Evolutionary conservation across 1,284 basidiomycete species (phyloP).

Genomic region (Amylostereum chailletii): DNA sequence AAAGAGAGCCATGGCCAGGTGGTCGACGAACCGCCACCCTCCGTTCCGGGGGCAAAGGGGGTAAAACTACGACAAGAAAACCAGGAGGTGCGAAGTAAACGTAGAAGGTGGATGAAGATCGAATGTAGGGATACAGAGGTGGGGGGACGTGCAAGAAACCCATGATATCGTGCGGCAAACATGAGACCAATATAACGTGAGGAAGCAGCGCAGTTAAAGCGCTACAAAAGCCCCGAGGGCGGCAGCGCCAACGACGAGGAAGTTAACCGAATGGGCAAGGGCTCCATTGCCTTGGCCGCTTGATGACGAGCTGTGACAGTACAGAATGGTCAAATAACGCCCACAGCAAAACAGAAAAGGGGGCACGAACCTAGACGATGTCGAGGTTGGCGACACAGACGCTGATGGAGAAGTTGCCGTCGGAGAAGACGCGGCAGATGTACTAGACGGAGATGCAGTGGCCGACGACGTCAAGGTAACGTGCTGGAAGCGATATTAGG

Average conservation of each 20-base stretch:
- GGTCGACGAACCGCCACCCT: too few species aligned
- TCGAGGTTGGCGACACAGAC: not conserved
- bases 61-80: too few species aligned
- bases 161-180: not conserved
- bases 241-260: constrained; percentile 30
- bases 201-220: constrained; percentile 20
- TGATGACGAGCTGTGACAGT: constrained; percentile 6
- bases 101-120: too few species aligned
- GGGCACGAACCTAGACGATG: not conserved
- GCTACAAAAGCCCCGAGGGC: constrained; percentile 31
- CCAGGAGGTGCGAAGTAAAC: too few species aligned
- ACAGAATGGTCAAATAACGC: constrained; percentile 1
- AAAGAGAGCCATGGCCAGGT: too few species aligned
- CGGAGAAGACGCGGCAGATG: constrained; percentile 1
- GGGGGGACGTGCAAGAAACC: too few species aligned
- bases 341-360: constrained; percentile 2
- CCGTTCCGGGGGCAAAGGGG: too few species aligned
- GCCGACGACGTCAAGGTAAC: constrained; percentile 3
- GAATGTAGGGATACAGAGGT: too few species aligned
- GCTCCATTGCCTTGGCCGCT: constrained; percentile 17
- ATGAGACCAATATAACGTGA: not conserved
- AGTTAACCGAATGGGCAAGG: constrained; percentile 23
- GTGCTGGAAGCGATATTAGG: not conserved
- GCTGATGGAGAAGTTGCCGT: not conserved
- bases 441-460: not conserved